Evolutionary conservation across 768 basidiomycete species (phyloP).

Genomic region (Inosperma sp.): DNA sequence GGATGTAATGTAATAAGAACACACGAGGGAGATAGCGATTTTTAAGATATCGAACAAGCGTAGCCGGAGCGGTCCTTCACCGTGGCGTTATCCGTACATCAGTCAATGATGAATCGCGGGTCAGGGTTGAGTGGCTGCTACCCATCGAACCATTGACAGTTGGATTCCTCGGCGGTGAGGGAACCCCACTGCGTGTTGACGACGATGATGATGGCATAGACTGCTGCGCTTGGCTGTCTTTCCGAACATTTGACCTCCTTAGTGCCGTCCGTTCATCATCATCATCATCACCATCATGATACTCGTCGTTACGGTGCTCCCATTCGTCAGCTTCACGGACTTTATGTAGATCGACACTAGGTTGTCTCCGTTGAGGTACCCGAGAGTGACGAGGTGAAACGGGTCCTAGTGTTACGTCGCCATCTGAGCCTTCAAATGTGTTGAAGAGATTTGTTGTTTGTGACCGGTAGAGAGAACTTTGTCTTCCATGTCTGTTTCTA

Average conservation of each 20-base stretch:
- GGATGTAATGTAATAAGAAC: too few relatives aligned
- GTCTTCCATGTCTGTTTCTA: constrained; percentile 51
- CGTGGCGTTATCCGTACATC: constrained; percentile 36
- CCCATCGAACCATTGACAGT: constrained; percentile 43
- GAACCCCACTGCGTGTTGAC: constrained; percentile 14
- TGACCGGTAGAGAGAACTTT: constrained; percentile 59
- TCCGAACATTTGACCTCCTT: constrained; percentile 19
- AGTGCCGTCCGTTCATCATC: constrained; percentile 44
- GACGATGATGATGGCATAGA: constrained; percentile 13
- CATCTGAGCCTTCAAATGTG: constrained; percentile 62
- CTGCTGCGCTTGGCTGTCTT: constrained; percentile 8
- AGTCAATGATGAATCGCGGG: constrained; percentile 33
- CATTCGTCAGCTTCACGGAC: constrained; percentile 67
- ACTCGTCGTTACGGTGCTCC: constrained; percentile 37
- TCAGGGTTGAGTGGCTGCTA: constrained; percentile 52
- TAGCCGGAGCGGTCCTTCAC: too few relatives aligned
- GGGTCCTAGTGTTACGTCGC: constrained; percentile 10
- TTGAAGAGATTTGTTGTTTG: constrained; percentile 68
- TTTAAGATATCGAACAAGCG: too few relatives aligned
- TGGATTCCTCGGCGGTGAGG: constrained; percentile 18
- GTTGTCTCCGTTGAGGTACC: constrained; percentile 15
- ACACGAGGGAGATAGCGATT: too few relatives aligned
- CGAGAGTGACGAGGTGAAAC: constrained; percentile 5
- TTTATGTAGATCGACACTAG: constrained; percentile 48
- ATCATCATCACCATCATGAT: constrained; percentile 45